Base-by-base conservation (phyloP, 768 basidiomycete genomes). In the Hygrophorus pudorinus region DNA sequence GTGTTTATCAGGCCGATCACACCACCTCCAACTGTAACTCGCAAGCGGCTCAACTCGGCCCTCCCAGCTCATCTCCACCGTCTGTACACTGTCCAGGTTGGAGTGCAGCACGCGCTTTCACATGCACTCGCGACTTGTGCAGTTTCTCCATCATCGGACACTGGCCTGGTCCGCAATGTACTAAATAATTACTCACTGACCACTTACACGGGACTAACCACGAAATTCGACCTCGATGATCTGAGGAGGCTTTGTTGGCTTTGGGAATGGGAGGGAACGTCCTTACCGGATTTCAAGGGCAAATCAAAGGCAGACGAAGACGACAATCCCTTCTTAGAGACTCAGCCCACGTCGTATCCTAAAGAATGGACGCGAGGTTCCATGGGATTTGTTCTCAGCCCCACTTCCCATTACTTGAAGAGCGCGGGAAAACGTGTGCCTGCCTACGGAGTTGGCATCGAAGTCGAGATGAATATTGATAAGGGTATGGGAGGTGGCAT, bases 81-180 rank as follows among this genome's bases (percentile, higher is more conserved):
- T 30, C 72, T 90, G 30, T 66, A 69, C 50, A 68, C 62, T 43
- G 68, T 83, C 38, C 80, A 89, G 53, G 79, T 74, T 17, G 75
- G 79, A 10, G 65, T 90, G 38, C 85, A 89, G 51, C 82, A 84
- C 56, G 87, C 88, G 40, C 71, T 90, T 44, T 87, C 88, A 2
- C 85, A 87, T 64, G 85, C 85, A 7, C 73, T 91, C 21, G 87
- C 87, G 4, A 85, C 86, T 10, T 85, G 79, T 51, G 85, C 85
- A 24, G 75, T 83, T 27, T 79, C 87, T 10, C 87, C 85, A 4
- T 72, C 75, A 10, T 71, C 81, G 5, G 85, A 87, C 54, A 84
- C 80, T 1, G 85, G 85, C 33, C 66, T 81, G 49, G 71, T 89
- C 12, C 75, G 77, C 48, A 86, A 82, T 58, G 85, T 90, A 16